phyloP scores from a whole-genome alignment of 305 asterid genomes.

The Fraxinus xanthoxyloides region DNA sequence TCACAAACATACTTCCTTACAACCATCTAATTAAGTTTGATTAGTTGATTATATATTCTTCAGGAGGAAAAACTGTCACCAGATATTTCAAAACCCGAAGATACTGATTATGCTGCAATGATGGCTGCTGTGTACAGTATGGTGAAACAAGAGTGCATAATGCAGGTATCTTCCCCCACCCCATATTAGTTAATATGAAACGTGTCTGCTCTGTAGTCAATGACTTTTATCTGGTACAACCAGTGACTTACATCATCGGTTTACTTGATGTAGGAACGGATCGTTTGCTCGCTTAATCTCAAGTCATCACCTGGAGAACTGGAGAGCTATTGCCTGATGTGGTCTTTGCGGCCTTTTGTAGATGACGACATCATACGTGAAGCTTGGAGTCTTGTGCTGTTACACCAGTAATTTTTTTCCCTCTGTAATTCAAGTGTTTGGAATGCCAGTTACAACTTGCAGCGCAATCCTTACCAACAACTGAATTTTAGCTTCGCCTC shows the following conservation, averaged over 20 bases:
- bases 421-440: not conserved
- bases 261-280: slow-evolving; percentile 43
- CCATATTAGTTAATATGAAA: not conserved
- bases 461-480: not conserved
- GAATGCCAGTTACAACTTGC: not conserved
- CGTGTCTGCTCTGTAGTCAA: not conserved
- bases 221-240: not conserved
- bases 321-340: slow-evolving; percentile 77
- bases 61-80: slow-evolving; percentile 35
- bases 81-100: slow-evolving; percentile 38
- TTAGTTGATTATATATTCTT: not conserved
- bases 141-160: slow-evolving; percentile 67
- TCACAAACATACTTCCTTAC: not conserved
- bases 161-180: slow-evolving; percentile 60
- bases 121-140: slow-evolving; percentile 64
- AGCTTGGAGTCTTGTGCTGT: slow-evolving; percentile 59
- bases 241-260: not conserved
- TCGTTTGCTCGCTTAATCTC: slow-evolving; percentile 57
- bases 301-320: slow-evolving; percentile 67
- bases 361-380: slow-evolving; percentile 60
- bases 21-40: not conserved
- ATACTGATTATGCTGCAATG: slow-evolving; percentile 49
- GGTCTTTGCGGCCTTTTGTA: slow-evolving; percentile 74
- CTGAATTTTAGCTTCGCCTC: not conserved
- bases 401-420: slow-evolving; percentile 5